These are phyloP conservation scores for Dictyostelium intermedium DNA, from an alignment of 78 protist genomes.

Conservation along the genomic window DNA sequence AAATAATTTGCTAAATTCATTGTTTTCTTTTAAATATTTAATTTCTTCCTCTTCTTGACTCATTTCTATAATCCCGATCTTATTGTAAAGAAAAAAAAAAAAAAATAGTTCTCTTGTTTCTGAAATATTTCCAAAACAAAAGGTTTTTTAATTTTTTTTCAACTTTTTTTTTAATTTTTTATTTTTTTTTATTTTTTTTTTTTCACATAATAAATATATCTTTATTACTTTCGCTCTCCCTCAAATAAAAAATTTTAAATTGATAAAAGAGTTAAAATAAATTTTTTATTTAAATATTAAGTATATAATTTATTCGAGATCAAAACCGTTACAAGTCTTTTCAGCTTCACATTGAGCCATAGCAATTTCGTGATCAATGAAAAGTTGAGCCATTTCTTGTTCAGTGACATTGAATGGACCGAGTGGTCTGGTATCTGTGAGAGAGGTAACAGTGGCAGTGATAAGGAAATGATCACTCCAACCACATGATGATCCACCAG, in stretches of 20 bases:
- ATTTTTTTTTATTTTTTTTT: too few species aligned
- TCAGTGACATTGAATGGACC: slow-evolving; percentile 80
- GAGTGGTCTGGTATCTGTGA: slow-evolving; percentile 41
- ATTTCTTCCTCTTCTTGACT: background rate
- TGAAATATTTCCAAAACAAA: too few species aligned
- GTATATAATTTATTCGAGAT: background rate
- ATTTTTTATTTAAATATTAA: background rate
- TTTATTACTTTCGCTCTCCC: too few species aligned
- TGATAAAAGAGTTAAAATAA: background rate
- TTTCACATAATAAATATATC: too few species aligned
- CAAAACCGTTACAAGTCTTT: background rate
- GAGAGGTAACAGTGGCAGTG: slow-evolving; percentile 21
- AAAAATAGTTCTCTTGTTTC: too few species aligned
- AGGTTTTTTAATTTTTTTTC: too few species aligned
- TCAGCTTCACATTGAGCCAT: background rate
- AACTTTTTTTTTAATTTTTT: too few species aligned
- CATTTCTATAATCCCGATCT: background rate
- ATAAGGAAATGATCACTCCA: slow-evolving; percentile 41
- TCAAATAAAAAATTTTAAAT: too few species aligned
- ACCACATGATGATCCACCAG: slow-evolving; percentile 27
- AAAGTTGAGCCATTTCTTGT: background rate
- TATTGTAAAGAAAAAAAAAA: too few species aligned
- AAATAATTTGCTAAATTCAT: background rate
- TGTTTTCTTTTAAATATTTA: background rate
- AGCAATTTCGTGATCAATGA: background rate